Conservation (phyloP, 192 early-diverging fungal species). For the Backusella luteola region DNA sequence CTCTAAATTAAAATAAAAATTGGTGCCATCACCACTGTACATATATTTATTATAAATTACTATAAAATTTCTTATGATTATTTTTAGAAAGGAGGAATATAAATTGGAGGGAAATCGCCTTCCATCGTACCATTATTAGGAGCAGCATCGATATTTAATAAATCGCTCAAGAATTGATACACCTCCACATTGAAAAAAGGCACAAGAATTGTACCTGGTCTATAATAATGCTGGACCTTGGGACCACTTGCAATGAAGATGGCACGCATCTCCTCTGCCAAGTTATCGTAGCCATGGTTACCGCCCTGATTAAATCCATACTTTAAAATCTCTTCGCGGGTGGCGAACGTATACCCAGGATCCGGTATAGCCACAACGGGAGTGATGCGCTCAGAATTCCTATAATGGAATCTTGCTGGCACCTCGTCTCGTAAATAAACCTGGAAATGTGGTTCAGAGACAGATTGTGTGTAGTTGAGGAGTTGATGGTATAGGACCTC, state of each 20-base stretch:
- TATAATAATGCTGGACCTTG: not conserved
- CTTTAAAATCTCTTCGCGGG: slow-evolving; percentile 24
- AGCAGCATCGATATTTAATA: slow-evolving; percentile 57
- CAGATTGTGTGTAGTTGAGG: slow-evolving; percentile 43
- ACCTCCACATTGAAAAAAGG: slow-evolving; percentile 73
- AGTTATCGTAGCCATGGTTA: slow-evolving; percentile 85
- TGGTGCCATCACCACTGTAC: not conserved
- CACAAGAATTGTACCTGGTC: slow-evolving; percentile 33
- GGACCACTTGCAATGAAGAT: slow-evolving; percentile 83
- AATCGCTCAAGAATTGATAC: slow-evolving; percentile 60
- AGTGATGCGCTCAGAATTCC: slow-evolving; percentile 59
- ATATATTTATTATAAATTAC: not conserved
- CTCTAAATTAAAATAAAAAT: not conserved
- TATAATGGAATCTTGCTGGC: slow-evolving; percentile 74
- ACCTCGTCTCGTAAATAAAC: slow-evolving; percentile 76
- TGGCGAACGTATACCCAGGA: slow-evolving; percentile 60
- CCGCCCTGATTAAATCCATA: slow-evolving; percentile 44
- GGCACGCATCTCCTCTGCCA: slow-evolving; percentile 75
- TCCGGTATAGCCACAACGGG: slow-evolving; percentile 74
- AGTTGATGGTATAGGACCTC: slow-evolving; percentile 47
- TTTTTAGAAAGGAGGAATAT: slow-evolving; percentile 7
- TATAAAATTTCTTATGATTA: not conserved
- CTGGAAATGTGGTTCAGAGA: slow-evolving; percentile 38
- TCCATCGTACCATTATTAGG: slow-evolving; percentile 71
- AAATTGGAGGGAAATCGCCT: not conserved